Percentiles rank a stretch among this genome's conserved stretches.
These are phyloP conservation scores for Saccharomycopsis hybrid DNA, from an alignment of 1,139 yeast species.

Conservation along the genomic window DNA sequence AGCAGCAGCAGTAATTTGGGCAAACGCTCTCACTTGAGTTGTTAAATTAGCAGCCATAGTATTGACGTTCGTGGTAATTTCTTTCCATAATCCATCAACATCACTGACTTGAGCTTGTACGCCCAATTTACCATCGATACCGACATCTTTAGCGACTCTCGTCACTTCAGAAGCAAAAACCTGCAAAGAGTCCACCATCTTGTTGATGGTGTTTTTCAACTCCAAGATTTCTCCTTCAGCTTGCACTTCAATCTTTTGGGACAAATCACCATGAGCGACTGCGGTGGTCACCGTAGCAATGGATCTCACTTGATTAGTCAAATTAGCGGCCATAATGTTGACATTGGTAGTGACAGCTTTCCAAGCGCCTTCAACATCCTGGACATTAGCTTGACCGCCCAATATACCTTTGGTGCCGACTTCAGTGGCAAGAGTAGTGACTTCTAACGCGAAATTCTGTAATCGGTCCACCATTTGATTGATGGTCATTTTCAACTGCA, in stretches of 20 bases:
- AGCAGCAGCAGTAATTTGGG: conserved; percentile 89
- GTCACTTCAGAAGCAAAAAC: conserved; percentile 85
- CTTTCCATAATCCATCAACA: conserved; percentile 89
- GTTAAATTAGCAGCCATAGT: conserved; percentile 91
- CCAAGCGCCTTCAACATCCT: conserved; percentile 93
- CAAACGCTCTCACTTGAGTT: conserved; percentile 88
- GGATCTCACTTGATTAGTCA: conserved; percentile 83
- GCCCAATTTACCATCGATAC: conserved; percentile 87
- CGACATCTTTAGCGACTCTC: conserved; percentile 86
- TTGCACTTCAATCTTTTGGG: conserved; percentile 82
- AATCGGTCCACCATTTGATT: conserved; percentile 84
- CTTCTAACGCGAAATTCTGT: conserved; percentile 84
- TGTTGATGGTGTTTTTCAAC: conserved; percentile 72
- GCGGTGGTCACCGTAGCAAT: conserved; percentile 91
- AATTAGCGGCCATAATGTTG: conserved; percentile 82
- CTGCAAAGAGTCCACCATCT: conserved; percentile 88
- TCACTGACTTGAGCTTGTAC: conserved; percentile 88
- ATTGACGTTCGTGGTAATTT: conserved; percentile 86
- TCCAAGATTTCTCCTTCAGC: conserved; percentile 85
- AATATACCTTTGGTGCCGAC: conserved; percentile 87
- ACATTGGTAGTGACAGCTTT: conserved; percentile 86
- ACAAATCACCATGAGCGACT: conserved; percentile 84
- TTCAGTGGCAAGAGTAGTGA: conserved; percentile 78
- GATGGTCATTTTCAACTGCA: conserved; percentile 74
- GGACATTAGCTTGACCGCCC: conserved; percentile 90